Base-by-base conservation (phyloP, 495 filamentous ascomycete genomes). In the Barbatosphaeria neglecta region DNA sequence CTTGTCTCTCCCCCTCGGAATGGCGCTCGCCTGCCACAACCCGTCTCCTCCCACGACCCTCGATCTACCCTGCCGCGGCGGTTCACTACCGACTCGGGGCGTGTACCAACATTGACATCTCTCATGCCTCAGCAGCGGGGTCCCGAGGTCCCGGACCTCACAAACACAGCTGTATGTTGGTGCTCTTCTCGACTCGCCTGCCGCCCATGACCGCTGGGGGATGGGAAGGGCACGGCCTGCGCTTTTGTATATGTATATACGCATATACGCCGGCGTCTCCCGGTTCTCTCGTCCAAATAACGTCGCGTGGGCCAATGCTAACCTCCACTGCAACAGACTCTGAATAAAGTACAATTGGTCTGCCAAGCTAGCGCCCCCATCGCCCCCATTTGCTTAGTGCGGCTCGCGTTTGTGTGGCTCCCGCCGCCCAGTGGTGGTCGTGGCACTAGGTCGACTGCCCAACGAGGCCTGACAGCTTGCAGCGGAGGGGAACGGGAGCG, bases 1-100 rank as follows among this genome's bases (percentile, higher is more conserved):
- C 80, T 87, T 65, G 80, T 75, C 45, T 76, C 84, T 50, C 77
- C 86, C 41, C 78, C 79, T 45, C 79, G 82, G 54, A 78, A 77
- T 57, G 78, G 78, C 61, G 72, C 72, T 54, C 67, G 70, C 48
- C 77, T 78, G 51, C 68, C 77, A 42, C 70, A 69, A 20, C 73
- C 74, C 53, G 68, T 68, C 41, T 73, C 71, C 10, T 57, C 64
- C 28, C 76, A 73, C 52, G 84, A 87, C 52, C 73, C 75, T 44
- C 77, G 88, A 62, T 74, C 75, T 37, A 82, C 80, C 51, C 70
- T 95, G 52, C 86, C 89, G 64, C 84, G 92, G 63, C 83, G 92
- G 50, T 96, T 96, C 70, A 98, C 92, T 46, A 92, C 88, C 22
- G 87, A 92, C 56, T 84, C 86, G 46, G 86, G 87, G 57, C 85